A percentile compares a stretch with the other conserved stretches of the same genome.
phyloP scores from a whole-genome alignment of 805 yeast genomes.

The Zygoascus tannicola region DNA sequence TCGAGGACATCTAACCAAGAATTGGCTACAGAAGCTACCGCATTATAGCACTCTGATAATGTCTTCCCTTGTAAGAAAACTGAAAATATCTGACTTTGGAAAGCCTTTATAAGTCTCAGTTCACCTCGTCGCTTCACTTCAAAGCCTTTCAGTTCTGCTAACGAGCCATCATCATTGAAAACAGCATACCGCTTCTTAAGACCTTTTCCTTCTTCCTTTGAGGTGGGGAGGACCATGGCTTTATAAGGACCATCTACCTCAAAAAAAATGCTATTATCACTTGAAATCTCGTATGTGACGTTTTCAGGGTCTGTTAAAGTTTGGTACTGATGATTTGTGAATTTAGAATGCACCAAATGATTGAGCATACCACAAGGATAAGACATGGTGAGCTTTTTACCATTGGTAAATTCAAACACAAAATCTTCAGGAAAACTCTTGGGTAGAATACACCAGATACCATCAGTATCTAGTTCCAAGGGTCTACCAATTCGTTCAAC shows the following conservation, averaged over 20 bases:
- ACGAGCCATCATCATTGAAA: constrained; percentile 84
- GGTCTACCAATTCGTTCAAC: constrained; percentile 95
- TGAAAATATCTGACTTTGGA: constrained; percentile 90
- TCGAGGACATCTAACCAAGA: constrained; percentile 94
- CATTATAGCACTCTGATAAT: constrained; percentile 68
- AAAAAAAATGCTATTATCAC: constrained; percentile 91
- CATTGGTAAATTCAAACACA: constrained; percentile 59
- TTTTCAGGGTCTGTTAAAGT: constrained; percentile 62
- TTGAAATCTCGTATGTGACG: constrained; percentile 61
- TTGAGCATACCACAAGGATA: constrained; percentile 97
- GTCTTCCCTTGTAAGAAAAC: constrained; percentile 79
- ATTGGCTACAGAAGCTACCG: constrained; percentile 89
- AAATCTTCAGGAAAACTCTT: constrained; percentile 86
- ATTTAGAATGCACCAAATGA: constrained; percentile 79
- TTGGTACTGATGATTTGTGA: constrained; percentile 93
- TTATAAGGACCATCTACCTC: constrained; percentile 98
- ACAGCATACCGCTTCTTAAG: constrained; percentile 95
- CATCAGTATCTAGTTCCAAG: constrained; percentile 94
- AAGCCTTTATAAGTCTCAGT: constrained; percentile 81
- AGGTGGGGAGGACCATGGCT: constrained; percentile 95
- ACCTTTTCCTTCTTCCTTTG: constrained; percentile 96
- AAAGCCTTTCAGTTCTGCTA: constrained; percentile 94
- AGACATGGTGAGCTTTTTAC: constrained; percentile 66
- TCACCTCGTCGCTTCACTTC: constrained; percentile 97
- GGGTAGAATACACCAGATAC: constrained; percentile 98